phyloP scores from a whole-genome alignment of 768 basidiomycete genomes.

The Amanita brunnescens region DNA sequence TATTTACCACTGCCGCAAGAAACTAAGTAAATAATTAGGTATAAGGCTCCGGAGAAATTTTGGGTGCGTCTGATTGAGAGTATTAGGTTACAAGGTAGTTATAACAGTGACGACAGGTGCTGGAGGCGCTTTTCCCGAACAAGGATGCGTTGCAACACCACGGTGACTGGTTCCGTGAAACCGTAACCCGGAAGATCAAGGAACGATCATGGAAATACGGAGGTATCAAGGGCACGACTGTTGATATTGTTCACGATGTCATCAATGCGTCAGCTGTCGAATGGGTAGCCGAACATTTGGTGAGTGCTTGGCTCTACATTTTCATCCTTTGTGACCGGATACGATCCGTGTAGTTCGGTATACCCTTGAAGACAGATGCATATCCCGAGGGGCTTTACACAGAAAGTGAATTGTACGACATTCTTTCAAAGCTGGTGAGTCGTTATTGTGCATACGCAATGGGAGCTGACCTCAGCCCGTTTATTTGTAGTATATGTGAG shows the following conservation, averaged over 20 bases:
- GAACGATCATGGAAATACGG: conserved; percentile 26
- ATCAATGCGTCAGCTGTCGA: conserved; percentile 35
- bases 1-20: not conserved
- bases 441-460: not conserved
- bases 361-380: conserved; percentile 36
- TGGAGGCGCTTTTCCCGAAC: conserved; percentile 29
- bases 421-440: conserved; percentile 27
- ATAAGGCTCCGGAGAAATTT: conserved; percentile 16
- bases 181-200: conserved; percentile 20
- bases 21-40: not conserved
- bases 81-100: not conserved
- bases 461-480: not conserved
- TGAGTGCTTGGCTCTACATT: not conserved
- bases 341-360: conserved; percentile 26
- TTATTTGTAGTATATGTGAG: conserved; percentile 8
- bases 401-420: conserved; percentile 38
- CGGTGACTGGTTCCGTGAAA: conserved; percentile 21
- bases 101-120: conserved; percentile 6
- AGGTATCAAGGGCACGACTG: conserved; percentile 24
- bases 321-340: no score
- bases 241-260: conserved; percentile 43
- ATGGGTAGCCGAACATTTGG: conserved; percentile 9
- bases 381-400: conserved; percentile 36
- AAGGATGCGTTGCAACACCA: conserved; percentile 21
- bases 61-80: conserved; percentile 21